These are phyloP conservation scores for Rhizopus arrhizus DNA, from an alignment of 371 early-diverging fungal genomes.

Conservation along the genomic window DNA sequence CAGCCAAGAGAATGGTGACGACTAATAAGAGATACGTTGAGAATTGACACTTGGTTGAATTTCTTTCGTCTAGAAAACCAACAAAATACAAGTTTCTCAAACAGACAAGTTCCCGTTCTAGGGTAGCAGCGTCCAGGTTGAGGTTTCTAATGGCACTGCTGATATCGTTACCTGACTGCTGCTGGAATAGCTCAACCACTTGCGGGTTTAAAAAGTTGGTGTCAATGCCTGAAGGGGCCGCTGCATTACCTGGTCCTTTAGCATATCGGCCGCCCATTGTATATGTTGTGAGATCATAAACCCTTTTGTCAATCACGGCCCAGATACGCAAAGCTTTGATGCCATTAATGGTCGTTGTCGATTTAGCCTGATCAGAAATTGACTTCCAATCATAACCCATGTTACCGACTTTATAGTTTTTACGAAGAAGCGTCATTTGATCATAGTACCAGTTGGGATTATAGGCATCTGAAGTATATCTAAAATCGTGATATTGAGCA, in stretches of 20 bases:
- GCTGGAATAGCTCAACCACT: conserved; percentile 64
- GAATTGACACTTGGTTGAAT: conserved; percentile 81
- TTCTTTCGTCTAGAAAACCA: conserved; percentile 87
- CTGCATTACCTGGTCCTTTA: conserved; percentile 24
- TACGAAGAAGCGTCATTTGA: conserved; percentile 50
- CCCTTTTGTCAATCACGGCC: conserved; percentile 60
- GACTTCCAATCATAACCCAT: conserved; percentile 39
- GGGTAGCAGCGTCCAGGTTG: conserved; percentile 31
- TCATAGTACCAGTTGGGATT: conserved; percentile 55
- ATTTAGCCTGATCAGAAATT: conserved; percentile 33
- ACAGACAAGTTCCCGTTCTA: conserved; percentile 58
- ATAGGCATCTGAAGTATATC: conserved; percentile 28
- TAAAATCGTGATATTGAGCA: conserved; percentile 48
- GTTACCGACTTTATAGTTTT: conserved; percentile 47
- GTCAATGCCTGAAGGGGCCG: conserved; percentile 31
- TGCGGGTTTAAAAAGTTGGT: conserved; percentile 29
- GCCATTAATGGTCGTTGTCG: conserved; percentile 28
- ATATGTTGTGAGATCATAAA: conserved; percentile 66
- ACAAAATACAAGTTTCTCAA: conserved; percentile 83
- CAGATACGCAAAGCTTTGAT: conserved; percentile 44
- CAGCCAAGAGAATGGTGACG: conserved; percentile 73
- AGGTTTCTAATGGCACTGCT: conserved; percentile 58
- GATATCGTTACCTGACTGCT: conserved; percentile 69
- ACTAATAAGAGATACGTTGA: conserved; percentile 83
- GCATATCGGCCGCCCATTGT: conserved; percentile 44